Evolutionary conservation across 1,139 yeast species (phyloP), one percentile per base, ranked within the genome.

Genomic region (Tardiomyces digboiensis): DNA sequence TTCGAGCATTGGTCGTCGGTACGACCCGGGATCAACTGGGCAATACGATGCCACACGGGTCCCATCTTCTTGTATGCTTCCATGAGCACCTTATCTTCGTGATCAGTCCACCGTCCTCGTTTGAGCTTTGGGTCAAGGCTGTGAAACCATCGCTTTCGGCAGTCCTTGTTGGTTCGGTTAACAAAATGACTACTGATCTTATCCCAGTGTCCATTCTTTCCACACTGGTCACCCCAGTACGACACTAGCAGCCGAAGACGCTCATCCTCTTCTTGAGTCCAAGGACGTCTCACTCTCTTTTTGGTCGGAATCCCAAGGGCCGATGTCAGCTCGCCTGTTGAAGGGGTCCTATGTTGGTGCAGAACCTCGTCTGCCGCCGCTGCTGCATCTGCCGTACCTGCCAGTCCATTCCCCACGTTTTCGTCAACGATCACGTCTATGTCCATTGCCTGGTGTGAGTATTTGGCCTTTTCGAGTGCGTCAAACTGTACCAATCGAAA

Each of bases 1-100:
- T 89, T 89, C 2, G 95, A 87, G 66, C 97, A 89, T 65, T 89
- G 97, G 61, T 88, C 97, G 59, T 88, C 96, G 1, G 95, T 89
- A 56, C 97, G 70, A 2, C 96, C 95, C 1, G 78, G 75, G 12
- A 88, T 83, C 44, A 76, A 80, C 43, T 72, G 66, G 0, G 95
- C 80, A 7, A 89, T 89, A 52, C 81, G 80, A 50, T 84, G 85
- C 97, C 97, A 89, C 37, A 80, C 75, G 0, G 95, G 74, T 0
- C 97, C 97, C 60, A 75, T 74, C 50, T 71, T 74, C 41, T 74
- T 68, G 58, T 75, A 83, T 1, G 94, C 89, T 41, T 71, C 70
- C 19, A 82, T 59, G 40, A 89, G 67, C 39, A 70, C 66, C 26
- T 73, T 73, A 64, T 89, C 97, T 61, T 89, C 97, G 43, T 75